Evolutionary conservation across 176 grass and related monocot genomes (phyloP), one percentile per base, ranked within the genome.

Genomic region (Chloris gayana): DNA sequence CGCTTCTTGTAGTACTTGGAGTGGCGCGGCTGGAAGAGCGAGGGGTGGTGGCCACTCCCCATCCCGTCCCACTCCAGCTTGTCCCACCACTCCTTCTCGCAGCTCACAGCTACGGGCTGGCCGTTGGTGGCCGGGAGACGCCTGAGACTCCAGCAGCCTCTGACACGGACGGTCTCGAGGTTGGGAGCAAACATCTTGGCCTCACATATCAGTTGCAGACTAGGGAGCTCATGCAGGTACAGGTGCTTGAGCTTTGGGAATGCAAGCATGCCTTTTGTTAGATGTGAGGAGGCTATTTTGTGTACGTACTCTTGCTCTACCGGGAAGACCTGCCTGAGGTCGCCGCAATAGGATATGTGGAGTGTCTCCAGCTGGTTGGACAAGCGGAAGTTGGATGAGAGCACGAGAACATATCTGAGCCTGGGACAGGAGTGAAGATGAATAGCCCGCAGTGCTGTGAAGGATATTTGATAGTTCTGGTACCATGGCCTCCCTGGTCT

Each of bases 41-140:
- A 60, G 14, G 78, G 51, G 49, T 58, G 0, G 3, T 70, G 78
- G 9, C 1, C 1, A 1, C 0, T 9, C 0, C 7, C 2, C 31
- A 68, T 0, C 63, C 63, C 45, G 21, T 67, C 76, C 76, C 76
- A 76, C 56, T 61, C 35, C 13, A 58, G 59, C 24, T 45, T 38
- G 4, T 37, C 64, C 76, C 62, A 80, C 34, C 78, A 80, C 15
- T 80, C 66, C 67, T 60, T n/a, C 66, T 80, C 24, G 18, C 78
- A 45, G 11, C 59, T 22, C 66, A 80, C 77, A 0, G 5, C 14
- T 15, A 45, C 30, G 0, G 22, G 15, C 2, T 1, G 1, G 0
- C 0, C 2, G 10, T 4, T 3, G 12, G 69, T 1, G 0, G 17
- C 1, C 7, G 66, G 78, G 17, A 70, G 35, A 6, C 66, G 66